Evolutionary conservation across 305 asterid genomes (phyloP).

Genomic region (Nicotiana rustica): DNA sequence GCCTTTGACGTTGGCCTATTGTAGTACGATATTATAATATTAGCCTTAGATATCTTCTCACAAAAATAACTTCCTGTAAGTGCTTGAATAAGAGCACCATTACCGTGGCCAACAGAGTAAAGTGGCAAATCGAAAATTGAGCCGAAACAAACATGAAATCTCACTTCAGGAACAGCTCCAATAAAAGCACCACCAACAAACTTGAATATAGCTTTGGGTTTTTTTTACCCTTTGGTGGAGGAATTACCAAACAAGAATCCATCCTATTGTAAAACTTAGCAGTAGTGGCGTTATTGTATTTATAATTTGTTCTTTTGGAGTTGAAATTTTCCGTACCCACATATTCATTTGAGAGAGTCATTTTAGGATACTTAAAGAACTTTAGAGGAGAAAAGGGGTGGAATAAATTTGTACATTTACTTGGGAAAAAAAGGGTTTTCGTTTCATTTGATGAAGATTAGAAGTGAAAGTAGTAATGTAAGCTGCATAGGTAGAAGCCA

Average conservation of each 20-base stretch:
- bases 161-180: slow-evolving; percentile 95
- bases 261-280: slow-evolving; percentile 65
- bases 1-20: slow-evolving; percentile 96
- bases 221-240: slow-evolving; percentile 69
- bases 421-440: neutral
- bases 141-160: slow-evolving; percentile 76
- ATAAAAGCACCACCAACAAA: slow-evolving; percentile 59
- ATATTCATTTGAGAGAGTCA: slow-evolving; percentile 22
- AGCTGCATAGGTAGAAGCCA: no score
- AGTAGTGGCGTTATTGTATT: neutral
- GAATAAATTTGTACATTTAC: neutral
- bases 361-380: slow-evolving; percentile 13
- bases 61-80: slow-evolving; percentile 87
- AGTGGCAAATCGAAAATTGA: slow-evolving; percentile 76
- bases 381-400: slow-evolving; percentile 25
- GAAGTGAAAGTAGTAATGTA: no score
- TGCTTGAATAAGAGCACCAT: slow-evolving; percentile 99
- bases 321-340: neutral
- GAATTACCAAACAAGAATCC: slow-evolving; percentile 79
- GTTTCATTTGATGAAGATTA: slow-evolving; percentile 21
- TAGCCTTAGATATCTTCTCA: slow-evolving; percentile 97
- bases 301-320: neutral
- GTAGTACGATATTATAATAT: slow-evolving; percentile 92
- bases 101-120: slow-evolving; percentile 95
- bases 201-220: slow-evolving; percentile 67